Evolutionary conservation across 179 eudicot genomes (phyloP), one percentile per base, ranked within the genome.

Genomic region (Camellia oleifera): DNA sequence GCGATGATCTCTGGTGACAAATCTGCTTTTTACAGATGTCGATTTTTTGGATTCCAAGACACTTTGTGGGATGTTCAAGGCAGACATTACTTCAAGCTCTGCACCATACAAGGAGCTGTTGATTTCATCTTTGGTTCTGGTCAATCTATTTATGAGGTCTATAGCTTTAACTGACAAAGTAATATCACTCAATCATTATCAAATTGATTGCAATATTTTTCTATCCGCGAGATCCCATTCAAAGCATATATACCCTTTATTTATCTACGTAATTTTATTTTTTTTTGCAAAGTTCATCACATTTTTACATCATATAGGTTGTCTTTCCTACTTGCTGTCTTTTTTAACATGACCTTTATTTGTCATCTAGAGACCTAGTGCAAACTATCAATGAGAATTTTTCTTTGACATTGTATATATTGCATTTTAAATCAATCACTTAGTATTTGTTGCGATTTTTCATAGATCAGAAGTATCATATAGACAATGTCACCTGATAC

Each of bases 111-210:
- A 13, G 92, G 92, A 5, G 86, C 89, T 0, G 83, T 90, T 45
- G 92, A 90, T 77, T 90, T 90, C 78, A 88, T 90, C 52, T 88
- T 85, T 76, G 92, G 92, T 17, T 69, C 81, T 44, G 91, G 91
- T 2, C 91, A 86, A 78, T 90, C 92, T 66, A 78, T 88, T 50
- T 90, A 90, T 54, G 92, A 89, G 89, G 90, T 89, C 75, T 40
- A 18, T 1, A 26, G 40, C 45, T n/a, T 54, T 74, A 0, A 20
- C 64, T 15, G 2, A 32, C 40, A 0, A 32, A 32, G 40, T 32
- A 32, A 32, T 32, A 32, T 32, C 40, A 32, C 40, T 32, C 2
- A 32, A 32, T 32, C 40, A 32, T 32, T 32, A 32, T 32, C 40
- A 1, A 32, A 32, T 32, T 32, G 40, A 32, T 32, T 32, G 40